Base-by-base conservation (phyloP, 192 early-diverging fungal genomes). In the Rhizophagus clarus region DNA sequence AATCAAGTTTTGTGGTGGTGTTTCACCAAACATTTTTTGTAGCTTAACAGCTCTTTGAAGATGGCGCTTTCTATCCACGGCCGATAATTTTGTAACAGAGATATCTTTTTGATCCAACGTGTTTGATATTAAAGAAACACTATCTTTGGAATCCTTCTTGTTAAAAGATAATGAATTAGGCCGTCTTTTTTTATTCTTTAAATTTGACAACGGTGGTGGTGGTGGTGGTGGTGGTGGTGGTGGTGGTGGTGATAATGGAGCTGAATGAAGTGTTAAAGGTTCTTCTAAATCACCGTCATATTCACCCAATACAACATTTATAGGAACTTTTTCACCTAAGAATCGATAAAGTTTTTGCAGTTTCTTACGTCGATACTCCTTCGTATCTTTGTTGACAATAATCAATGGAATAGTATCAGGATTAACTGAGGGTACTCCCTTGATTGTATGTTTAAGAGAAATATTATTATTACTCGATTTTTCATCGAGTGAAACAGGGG, bases 261-360 rank as follows among this genome's bases (percentile, higher is more conserved):
- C 14, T 56, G n/a, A n/a, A 42, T 32, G 7, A 28, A 34, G 40
- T 64, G 31, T 10, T n/a, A 37, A 1, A 2, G 9, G 11, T 9
- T 68, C 60, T 12, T 67, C 24, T 7, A n/a, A 22, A 63, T 51
- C 67, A 11, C 51, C 24, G 3, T 51, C 67, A 4, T 77, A 15
- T 67, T 67, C 40, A 37, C 77, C 77, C 31, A 79, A 71, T 40
- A 70, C 49, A 26, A 61, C 31, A 60, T 84, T 68, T 7, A 83
- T 76, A 1, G 85, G 85, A 4, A 86, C 80, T 42, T 76, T 80
- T 45, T 86, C 85, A 11, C 85, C 85, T 34, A 86, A 62, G 68
- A 86, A 86, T 64, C 83, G 83, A 40, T 86, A 79, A 56, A 86
- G 82, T 75, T 86, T 86, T 79, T 86, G 83, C 79, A 86, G 80